phyloP scores from a whole-genome alignment of 139 green algal species.

The Asterochloris sp. region DNA sequence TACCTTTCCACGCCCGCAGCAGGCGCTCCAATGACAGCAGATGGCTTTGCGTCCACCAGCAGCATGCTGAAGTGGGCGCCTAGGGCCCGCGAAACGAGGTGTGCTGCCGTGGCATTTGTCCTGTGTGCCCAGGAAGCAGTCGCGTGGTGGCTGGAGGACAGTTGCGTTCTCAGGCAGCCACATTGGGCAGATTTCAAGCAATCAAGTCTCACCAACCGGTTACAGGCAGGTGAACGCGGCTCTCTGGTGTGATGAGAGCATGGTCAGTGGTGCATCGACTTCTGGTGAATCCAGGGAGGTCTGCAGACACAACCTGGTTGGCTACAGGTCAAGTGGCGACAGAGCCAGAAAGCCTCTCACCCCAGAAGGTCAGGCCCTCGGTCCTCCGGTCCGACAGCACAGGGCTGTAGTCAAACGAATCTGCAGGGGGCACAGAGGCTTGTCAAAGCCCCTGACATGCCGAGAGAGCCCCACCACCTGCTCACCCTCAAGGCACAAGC shows the following conservation, averaged over 20 bases:
- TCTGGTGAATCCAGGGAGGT: constrained; percentile 89
- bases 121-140: constrained; percentile 26
- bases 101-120: constrained; percentile 58
- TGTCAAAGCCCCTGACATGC: background rate
- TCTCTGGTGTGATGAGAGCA: constrained; percentile 87
- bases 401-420: constrained; percentile 1
- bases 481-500: background rate
- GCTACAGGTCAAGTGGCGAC: background rate
- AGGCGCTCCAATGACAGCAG: constrained; percentile 21
- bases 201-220: constrained; percentile 44
- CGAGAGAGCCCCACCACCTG: background rate
- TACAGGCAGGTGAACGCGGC: constrained; percentile 58
- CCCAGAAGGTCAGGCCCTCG: constrained; percentile 8
- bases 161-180: background rate
- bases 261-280: constrained; percentile 79
- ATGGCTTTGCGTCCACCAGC: constrained; percentile 60
- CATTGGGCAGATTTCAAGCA: background rate
- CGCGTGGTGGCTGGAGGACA: background rate
- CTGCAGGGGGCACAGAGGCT: no score
- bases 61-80: constrained; percentile 90
- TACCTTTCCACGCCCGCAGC: constrained; percentile 52
- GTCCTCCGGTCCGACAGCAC: background rate
- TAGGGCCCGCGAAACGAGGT: constrained; percentile 72
- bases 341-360: background rate
- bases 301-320: constrained; percentile 24